These are phyloP conservation scores for Nigrospora osmanthi DNA, from an alignment of 2,329 filamentous ascomycete species.

Conservation along the genomic window DNA sequence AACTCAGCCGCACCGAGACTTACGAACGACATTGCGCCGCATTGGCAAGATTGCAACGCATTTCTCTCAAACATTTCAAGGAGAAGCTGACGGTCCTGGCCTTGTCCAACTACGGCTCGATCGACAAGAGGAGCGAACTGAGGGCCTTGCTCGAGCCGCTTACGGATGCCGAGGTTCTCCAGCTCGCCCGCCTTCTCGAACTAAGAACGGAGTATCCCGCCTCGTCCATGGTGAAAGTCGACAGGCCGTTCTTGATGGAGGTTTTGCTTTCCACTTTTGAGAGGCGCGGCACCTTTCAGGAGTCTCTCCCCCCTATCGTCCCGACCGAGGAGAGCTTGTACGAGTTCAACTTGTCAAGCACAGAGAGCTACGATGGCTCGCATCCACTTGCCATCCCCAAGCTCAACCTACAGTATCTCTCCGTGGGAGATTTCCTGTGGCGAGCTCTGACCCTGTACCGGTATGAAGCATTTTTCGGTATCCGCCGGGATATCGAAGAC, in stretches of 20 bases:
- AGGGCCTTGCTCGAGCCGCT: constrained; percentile 66
- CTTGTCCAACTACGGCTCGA: constrained; percentile 83
- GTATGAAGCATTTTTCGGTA: constrained; percentile 87
- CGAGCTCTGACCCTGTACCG: constrained; percentile 83
- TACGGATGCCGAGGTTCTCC: constrained; percentile 63
- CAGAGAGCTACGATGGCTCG: constrained; percentile 82
- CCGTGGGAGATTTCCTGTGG: constrained; percentile 95
- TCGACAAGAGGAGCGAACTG: constrained; percentile 74
- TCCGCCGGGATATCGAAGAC: constrained; percentile 83
- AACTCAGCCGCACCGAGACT: constrained; percentile 63
- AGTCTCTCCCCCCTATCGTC: constrained; percentile 63
- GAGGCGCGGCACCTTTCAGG: constrained; percentile 73
- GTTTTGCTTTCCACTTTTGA: constrained; percentile 70
- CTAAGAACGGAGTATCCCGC: constrained; percentile 77
- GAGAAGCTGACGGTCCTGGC: constrained; percentile 87
- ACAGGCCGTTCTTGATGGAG: constrained; percentile 62
- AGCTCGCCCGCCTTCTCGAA: constrained; percentile 64
- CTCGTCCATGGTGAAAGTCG: constrained; percentile 53
- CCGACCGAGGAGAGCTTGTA: constrained; percentile 81
- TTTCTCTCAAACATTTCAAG: constrained; percentile 74
- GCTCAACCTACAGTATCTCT: constrained; percentile 90
- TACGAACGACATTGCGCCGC: constrained; percentile 73
- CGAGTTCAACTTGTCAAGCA: constrained; percentile 68
- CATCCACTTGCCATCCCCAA: constrained; percentile 86
- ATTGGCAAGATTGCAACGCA: constrained; percentile 72